phyloP scores from a whole-genome alignment of 139 green algal genomes.

The Chlamydomonas sp. region DNA sequence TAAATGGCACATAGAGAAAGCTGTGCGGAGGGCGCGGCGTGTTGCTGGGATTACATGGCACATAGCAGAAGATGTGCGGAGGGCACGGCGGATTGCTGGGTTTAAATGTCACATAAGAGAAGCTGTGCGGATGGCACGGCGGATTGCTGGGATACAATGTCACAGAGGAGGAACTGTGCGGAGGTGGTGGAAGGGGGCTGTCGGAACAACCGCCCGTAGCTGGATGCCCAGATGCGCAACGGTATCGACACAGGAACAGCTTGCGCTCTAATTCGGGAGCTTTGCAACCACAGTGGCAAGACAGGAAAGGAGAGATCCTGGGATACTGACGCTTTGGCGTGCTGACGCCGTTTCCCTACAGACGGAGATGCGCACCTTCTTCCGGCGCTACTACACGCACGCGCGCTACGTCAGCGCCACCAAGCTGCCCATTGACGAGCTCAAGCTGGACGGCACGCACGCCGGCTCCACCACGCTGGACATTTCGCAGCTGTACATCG shows the following conservation, averaged over 20 bases:
- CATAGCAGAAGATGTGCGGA: neutral
- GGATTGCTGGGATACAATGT: neutral
- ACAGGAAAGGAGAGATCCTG: too few species aligned
- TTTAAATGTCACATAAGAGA: too few species aligned
- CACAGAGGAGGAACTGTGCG: too few species aligned
- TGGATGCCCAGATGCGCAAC: too few species aligned
- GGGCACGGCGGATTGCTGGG: neutral
- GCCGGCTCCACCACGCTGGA: conserved; percentile 27
- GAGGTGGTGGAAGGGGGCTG: too few species aligned
- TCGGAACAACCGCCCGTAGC: too few species aligned
- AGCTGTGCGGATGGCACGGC: neutral
- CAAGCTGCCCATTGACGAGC: conserved; percentile 52
- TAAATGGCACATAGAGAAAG: too few species aligned
- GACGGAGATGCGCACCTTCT: conserved; percentile 84
- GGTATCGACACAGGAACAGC: too few species aligned
- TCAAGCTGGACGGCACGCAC: conserved; percentile 37
- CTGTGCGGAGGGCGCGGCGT: neutral
- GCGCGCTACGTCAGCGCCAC: conserved; percentile 63
- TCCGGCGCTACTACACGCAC: conserved; percentile 75
- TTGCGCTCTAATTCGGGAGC: too few species aligned
- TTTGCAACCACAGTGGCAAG: too few species aligned
- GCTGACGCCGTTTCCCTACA: conserved; percentile 27
- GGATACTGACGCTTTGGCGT: too few species aligned
- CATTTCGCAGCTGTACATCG: conserved; percentile 69
- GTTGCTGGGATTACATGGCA: too few species aligned